Evolutionary conservation across 1,139 yeast genomes (phyloP), one percentile per base, ranked within the genome.

Genomic region (Casaregolazyma suthepensis): DNA sequence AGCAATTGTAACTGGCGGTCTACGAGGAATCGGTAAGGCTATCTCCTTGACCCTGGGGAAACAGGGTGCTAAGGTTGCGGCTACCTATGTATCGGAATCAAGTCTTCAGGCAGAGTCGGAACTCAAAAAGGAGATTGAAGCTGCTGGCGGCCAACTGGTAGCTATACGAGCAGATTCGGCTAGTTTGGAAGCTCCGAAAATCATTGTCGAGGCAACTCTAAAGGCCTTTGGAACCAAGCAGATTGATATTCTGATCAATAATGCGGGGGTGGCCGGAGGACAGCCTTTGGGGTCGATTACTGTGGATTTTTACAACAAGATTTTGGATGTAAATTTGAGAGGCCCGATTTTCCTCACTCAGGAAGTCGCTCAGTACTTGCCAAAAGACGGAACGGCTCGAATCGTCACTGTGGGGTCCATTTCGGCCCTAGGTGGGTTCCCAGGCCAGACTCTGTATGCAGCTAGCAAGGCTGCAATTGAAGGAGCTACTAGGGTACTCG

Each of bases 11-110:
- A 73, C 76, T 0, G 76, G 76, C 4, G 75, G 71, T 17, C 68
- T 71, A 23, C 64, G 68, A 15, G 75, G 75, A 5, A 71, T 72
- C 37, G 75, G 75, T 6, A 58, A 66, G 37, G 72, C 70, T 12
- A 67, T 71, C 48, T 74, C 74, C 5, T 52, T 67, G 22, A 67
- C 59, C 23, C 57, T 69, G 56, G 67, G 68, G 45, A 50, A 54
- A 10, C 56, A 60, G 44, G 69, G 67, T 15, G 67, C 69, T 43
- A 63, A 61, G 19, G 61, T 57, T 2, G 65, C 64, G 17, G 59
- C 69, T 19, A 51, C 50, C 31, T 53, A 56, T 45, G 53, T 53
- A 17, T 37, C 56, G 7, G 59, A 56, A 18, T 22, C 43, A 17
- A 47, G 50, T 10, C 17, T 29, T n/a, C 45, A 29, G n/a, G 31